phyloP scores from a whole-genome alignment of 805 yeast genomes.

The Wickerhamiella allomyrinae region DNA sequence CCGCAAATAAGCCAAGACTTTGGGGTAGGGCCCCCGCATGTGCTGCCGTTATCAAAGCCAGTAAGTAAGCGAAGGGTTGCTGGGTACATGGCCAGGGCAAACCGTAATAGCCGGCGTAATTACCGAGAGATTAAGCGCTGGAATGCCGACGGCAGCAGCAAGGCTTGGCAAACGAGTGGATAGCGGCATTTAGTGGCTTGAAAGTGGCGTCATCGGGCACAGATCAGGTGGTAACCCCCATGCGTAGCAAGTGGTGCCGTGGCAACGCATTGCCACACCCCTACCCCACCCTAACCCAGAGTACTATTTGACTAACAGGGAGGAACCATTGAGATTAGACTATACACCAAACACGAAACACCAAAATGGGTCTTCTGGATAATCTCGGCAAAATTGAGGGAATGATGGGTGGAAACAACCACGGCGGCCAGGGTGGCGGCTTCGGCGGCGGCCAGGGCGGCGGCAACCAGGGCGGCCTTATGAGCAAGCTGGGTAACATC shows the following conservation, averaged over 20 bases:
- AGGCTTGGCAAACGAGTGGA: no score
- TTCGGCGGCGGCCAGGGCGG: slow-evolving; percentile 13
- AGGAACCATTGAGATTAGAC: neutral
- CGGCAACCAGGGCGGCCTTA: slow-evolving; percentile 1
- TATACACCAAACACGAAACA: neutral
- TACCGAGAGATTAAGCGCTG: no score
- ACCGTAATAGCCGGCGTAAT: no score
- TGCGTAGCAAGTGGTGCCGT: slow-evolving; percentile 1
- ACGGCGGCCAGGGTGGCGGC: slow-evolving; percentile 10
- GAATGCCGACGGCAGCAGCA: no score
- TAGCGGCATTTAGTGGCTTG: no score
- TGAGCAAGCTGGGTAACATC: slow-evolving; percentile 8
- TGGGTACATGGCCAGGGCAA: no score
- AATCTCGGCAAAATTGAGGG: neutral
- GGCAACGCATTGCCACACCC: neutral
- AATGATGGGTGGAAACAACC: slow-evolving; percentile 6
- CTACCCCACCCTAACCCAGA: neutral
- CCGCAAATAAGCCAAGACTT: no score
- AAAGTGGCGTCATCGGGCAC: no score
- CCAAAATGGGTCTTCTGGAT: neutral
- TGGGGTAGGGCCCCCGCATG: no score
- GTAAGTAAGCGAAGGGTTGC: no score
- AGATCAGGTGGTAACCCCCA: no score
- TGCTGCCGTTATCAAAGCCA: no score
- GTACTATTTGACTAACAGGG: neutral